Base-by-base conservation (phyloP, 2,329 filamentous ascomycete species). In the Penicillium sp. region DNA sequence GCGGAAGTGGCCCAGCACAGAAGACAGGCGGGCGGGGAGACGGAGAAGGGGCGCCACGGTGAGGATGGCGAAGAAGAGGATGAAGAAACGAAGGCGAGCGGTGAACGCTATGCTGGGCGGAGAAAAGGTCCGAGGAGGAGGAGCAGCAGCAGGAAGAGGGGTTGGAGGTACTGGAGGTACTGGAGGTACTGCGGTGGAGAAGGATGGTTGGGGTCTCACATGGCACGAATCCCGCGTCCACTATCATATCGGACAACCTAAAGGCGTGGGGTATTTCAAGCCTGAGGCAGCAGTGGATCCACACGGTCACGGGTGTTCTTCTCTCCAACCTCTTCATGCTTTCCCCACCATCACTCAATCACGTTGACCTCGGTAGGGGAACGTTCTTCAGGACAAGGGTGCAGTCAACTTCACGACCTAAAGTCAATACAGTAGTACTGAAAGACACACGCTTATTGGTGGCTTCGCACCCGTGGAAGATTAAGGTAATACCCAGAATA, bases 31-130 rank as follows among this genome's bases (percentile, higher is more conserved):
- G 50, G 66, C 58, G 51, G 68, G 55, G 51, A 69, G 62, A 49
- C 71, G 67, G 55, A 70, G 66, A 50, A 68, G 62, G 52, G 70
- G 72, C 69, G 73, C 73, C 73, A 76, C 70, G 67, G 65, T 75
- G 72, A 66, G 50, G 54, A 72, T 59, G 56, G 62, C 61, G 53
- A 70, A 37, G 50, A 70, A 60, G 49, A 65, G 54, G 48, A 68
- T 52, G 56, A 60, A 51, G 52, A 59, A 56, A 38, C 54, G 51
- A 9, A 45, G 34, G 50, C 53, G 51, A 50, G 57, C 48, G 51
- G 48, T 53, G 49, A 57, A 47, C 26, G 51, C 44, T 51, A 59
- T 57, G 47, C 45, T 55, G 52, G 50, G 39, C 46, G 46, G 41
- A 39, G 39, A 27, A 26, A 13, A 38, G 24, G 36, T 39, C 39